phyloP scores from a whole-genome alignment of 225 moss, liverwort and hornwort species.

The Ulota crispa region DNA sequence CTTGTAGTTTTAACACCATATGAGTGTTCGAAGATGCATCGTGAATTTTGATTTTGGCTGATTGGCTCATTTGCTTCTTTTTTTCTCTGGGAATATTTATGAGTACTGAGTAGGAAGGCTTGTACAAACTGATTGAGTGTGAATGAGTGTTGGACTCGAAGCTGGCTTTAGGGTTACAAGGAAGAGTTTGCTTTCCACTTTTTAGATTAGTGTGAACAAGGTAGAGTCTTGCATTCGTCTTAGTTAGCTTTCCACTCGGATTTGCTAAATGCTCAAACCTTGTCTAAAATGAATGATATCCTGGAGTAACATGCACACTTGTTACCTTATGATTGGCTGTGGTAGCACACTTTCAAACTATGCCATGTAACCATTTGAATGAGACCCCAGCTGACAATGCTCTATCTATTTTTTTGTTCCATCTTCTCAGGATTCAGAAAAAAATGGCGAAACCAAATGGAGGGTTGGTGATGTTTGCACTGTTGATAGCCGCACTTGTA shows the following conservation, averaged over 20 bases:
- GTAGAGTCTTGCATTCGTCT: background rate
- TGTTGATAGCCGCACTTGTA: conserved; percentile 32
- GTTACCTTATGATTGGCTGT: background rate
- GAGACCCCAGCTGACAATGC: background rate
- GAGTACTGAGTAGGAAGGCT: background rate
- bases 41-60: too few relatives aligned
- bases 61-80: too few relatives aligned
- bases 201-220: background rate
- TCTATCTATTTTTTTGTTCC: too few relatives aligned
- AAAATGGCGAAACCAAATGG: conserved; percentile 33
- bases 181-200: background rate
- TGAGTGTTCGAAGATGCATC: too few relatives aligned
- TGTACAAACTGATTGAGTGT: background rate
- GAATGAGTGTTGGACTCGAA: background rate
- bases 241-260: background rate
- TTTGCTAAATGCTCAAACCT: too few relatives aligned
- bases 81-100: background rate
- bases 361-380: too few relatives aligned
- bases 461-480: conserved; percentile 17
- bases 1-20: too few relatives aligned
- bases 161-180: background rate
- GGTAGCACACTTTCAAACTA: background rate
- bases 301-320: background rate
- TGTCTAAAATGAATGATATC: too few relatives aligned
- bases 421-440: conserved; percentile 3